Percentiles rank a stretch among this genome's conserved stretches.
Conservation (phyloP, 176 grass and related monocot genomes). For the Aegilops tauschii region DNA sequence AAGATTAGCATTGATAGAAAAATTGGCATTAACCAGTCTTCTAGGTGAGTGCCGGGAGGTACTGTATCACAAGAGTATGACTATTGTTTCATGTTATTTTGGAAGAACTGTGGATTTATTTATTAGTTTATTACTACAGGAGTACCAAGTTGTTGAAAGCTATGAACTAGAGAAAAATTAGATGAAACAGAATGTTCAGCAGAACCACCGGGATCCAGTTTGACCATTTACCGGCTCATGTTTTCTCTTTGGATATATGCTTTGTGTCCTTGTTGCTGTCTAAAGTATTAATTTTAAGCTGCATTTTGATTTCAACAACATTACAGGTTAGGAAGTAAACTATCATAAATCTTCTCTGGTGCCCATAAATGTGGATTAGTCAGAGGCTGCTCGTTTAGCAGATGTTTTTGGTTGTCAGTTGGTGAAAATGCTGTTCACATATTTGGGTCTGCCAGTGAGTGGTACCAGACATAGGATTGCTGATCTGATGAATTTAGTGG, state of each 20-base stretch:
- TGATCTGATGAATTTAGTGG: no score
- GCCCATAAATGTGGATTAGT: no score
- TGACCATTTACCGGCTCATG: background rate
- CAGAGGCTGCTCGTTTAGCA: no score
- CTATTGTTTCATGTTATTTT: background rate
- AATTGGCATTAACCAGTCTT: background rate
- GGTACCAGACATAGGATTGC: no score
- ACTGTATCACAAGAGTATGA: background rate
- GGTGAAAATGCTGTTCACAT: no score
- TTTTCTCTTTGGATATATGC: background rate
- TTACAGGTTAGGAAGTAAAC: no score
- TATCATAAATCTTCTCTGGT: no score
- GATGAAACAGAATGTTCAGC: background rate
- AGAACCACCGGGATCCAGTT: background rate
- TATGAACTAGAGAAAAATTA: background rate
- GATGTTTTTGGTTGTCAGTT: no score
- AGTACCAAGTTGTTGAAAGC: background rate
- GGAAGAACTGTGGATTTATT: background rate
- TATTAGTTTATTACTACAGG: background rate
- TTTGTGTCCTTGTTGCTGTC: background rate
- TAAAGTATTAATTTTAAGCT: background rate
- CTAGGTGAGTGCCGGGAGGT: background rate
- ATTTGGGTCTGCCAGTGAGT: no score
- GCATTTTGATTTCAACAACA: background rate
- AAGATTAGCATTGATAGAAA: constrained; percentile 13